Percentiles rank a stretch among this genome's conserved stretches.
Evolutionary conservation across 1,284 basidiomycete species (phyloP).

Genomic region (Sporisorium exsertum): DNA sequence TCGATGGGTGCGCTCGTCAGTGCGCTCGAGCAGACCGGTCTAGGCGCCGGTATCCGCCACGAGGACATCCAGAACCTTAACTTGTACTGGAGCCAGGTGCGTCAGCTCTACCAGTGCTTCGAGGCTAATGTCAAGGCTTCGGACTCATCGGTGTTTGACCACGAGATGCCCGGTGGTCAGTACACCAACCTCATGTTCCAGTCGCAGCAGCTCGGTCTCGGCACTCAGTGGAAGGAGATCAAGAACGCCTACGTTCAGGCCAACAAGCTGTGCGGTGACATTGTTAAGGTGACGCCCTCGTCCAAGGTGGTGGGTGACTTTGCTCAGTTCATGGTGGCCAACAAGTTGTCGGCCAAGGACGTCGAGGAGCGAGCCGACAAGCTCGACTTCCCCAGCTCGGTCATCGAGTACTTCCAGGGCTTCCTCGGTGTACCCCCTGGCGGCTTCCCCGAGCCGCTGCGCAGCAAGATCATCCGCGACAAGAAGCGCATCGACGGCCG

Average conservation of each 20-base stretch:
- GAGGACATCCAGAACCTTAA: constrained; percentile 98
- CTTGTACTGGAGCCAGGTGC: constrained; percentile 97
- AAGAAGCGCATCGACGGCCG: constrained; percentile 92
- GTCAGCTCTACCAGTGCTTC: constrained; percentile 94
- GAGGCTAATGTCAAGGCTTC: constrained; percentile 98
- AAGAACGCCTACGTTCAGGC: constrained; percentile 92
- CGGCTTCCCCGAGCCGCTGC: constrained; percentile 97
- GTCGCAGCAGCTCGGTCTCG: constrained; percentile 94
- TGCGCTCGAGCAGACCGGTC: constrained; percentile 92
- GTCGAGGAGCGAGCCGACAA: constrained; percentile 86
- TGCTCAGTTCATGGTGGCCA: constrained; percentile 95
- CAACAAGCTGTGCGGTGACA: constrained; percentile 85
- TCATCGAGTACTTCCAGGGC: constrained; percentile 75
- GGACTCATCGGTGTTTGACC: constrained; percentile 87
- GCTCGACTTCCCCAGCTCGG: constrained; percentile 91
- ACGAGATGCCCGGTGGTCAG: constrained; percentile 97
- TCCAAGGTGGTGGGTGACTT: constrained; percentile 99
- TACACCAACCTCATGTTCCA: constrained; percentile 82
- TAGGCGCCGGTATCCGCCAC: constrained; percentile 97
- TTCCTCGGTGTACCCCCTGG: constrained; percentile 83
- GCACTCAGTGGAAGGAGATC: constrained; percentile 97
- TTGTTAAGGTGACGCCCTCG: constrained; percentile 99
- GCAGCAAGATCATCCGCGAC: constrained; percentile 90
- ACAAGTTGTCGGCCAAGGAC: constrained; percentile 86
- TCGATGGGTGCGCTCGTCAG: constrained; percentile 96